Base-by-base conservation (phyloP, 305 asterid genomes). In the Ilex paraguariensis region DNA sequence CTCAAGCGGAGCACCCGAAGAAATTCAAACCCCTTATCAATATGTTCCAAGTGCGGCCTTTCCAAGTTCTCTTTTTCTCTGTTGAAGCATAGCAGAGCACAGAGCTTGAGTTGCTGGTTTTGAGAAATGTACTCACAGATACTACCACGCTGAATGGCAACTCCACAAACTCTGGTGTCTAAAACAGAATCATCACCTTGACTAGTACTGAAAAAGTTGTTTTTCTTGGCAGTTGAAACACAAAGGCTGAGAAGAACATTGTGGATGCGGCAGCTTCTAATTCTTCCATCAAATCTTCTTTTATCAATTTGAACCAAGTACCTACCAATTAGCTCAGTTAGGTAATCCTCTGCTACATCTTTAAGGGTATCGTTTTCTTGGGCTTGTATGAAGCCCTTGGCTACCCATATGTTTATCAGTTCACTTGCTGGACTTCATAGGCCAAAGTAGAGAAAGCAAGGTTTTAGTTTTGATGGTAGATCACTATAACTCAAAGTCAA, bases 261-360 rank as follows among this genome's bases (percentile, higher is more conserved):
- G 33, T 56, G 60, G 60, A 56, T 56, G 42, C 60, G 46, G 45
- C 60, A 56, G 33, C 11, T 32, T 56, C 33, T 56, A 56, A 56
- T 45, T 32, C 60, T 56, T 8, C 60, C 60, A 0, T 32, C 33
- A 56, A 56, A 9, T 56, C 15, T 56, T n/a, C 60, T 56, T 45
- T 21, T 31, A 45, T 13, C 0, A 13, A 56, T 31, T 31, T 13
- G 31, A 21, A 56, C 15, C 60, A 56, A 56, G 33, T 56, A 31
- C 60, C 60, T 32, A 28, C 12, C 60, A 13, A 56, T 56, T 45
- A 56, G 33, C 33, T 56, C 60, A 31, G 31, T 45, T 14, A 56
- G 33, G 60, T 56, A 56, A 32, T 32, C 60, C 33, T 56, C 60
- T 17, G 17, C 45, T 45, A 32, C n/a, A 56, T 56, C 60, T 32